Base-by-base conservation (phyloP, 2,329 filamentous ascomycete genomes). In the Fulvia fulva region DNA sequence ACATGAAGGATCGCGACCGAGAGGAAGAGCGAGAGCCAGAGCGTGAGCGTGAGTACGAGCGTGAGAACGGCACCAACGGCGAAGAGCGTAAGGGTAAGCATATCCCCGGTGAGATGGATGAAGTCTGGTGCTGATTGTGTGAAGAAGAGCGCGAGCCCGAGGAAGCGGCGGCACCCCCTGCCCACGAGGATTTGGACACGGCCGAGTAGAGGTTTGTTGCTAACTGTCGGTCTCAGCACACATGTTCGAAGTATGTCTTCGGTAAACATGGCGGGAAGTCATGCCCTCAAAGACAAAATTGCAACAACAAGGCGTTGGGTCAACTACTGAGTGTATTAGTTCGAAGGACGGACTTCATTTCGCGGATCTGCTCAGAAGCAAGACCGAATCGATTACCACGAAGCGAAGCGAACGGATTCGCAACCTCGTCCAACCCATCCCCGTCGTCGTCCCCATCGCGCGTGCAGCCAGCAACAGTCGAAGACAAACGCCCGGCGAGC, bases 111-210 rank as follows among this genome's bases (percentile, higher is more conserved):
- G 59, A 28, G 21, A 4, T 32, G 37, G 53, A 49, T 51, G 55
- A 56, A 12, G 50, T 23, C 23, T 56, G 67, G 58, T 61, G 60
- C 62, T 71, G 61, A 73, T 70, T 63, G 49, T 19, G 34, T 34
- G 22, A 51, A 54, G 55, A 67, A 76, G 78, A 76, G 67, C 74
- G 83, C 72, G 58, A 62, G 56, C 47, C 11, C 46, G 56, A 61
- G 37, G 78, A 88, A 69, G 91, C 95, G 67, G 90, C 89, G 69
- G 88, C 90, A 63, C 87, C 90, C 63, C 87, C 90, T 63, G 87
- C 86, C 68, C 91, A 96, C 71, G 94, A 99, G 75, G 94, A 99
- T 73, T 84, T 97, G 73, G 94, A 99, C 75, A 92, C 94, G 72
- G 93, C 92, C 70, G 94, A 97, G 78, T 86, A 81, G 74, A 57